Base-by-base conservation (phyloP, 805 yeast species). In the Starmera quercuum region DNA sequence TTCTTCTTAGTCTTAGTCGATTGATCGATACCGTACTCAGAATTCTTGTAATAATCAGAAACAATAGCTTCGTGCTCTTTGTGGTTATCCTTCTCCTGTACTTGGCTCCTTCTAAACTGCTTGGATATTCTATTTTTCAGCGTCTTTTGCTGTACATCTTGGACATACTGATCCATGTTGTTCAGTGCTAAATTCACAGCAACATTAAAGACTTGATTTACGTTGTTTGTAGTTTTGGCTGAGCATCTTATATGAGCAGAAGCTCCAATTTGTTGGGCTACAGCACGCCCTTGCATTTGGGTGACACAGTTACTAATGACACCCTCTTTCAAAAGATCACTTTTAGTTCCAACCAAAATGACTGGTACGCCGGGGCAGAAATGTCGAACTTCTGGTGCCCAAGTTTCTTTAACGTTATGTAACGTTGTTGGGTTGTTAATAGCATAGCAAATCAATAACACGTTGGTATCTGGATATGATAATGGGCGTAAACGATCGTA, bases 361-460 rank as follows among this genome's bases (percentile, higher is more conserved):
- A 80, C 70, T 2, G 95, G 95, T 3, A 78, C 69, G 2, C 75
- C 81, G 3, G 88, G 87, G 52, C 95, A 85, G 53, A 81, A 85
- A 49, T 83, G 87, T 38, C 67, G 62, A 2, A 84, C 82, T 53
- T 88, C 97, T 1, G 95, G 95, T 26, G 73, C 73, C 97, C 97
- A 88, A 39, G 71, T 73, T 42, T 85, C 94, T 39, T 68, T 69
- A 10, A 84, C 82, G 50, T 83, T 86, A 32, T 73, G 76, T 36
- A 88, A 63, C 16, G 88, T 75, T 21, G 70, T 70, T 14, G 65
- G 59, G 36, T 69, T 70, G 45, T 78, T 80, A 20, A 85, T 66
- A 2, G 90, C 64, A 54, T 83, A 88, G 38, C 95, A 87, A 7
- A 86, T 63, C 37, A 88, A 61, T 13, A 86, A 56, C 2, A 86